Conservation (phyloP, 1,139 yeast genomes). For the Meyerozyma elateridarum region DNA sequence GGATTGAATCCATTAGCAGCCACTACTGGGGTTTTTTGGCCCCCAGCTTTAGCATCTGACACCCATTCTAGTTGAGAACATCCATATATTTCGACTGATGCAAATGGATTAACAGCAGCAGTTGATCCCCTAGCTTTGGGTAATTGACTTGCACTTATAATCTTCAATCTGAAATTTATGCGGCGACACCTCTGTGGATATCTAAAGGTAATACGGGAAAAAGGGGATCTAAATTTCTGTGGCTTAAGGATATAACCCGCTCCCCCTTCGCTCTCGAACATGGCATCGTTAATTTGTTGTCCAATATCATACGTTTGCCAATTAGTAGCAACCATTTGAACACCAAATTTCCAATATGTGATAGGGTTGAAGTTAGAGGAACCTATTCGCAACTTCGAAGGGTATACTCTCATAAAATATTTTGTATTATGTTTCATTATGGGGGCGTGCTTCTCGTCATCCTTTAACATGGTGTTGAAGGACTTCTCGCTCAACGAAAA, state of each 20-base stretch:
- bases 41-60: conserved; percentile 12
- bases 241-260: conserved; percentile 85
- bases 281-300: conserved; percentile 82
- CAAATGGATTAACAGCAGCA: conserved; percentile 50
- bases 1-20: conserved; percentile 81
- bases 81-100: conserved; percentile 55
- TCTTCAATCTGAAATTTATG: conserved; percentile 32
- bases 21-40: conserved; percentile 32
- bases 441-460: conserved; percentile 46
- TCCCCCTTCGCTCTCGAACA: conserved; percentile 57
- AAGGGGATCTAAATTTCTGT: conserved; percentile 29
- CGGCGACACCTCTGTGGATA: conserved; percentile 5
- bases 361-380: conserved; percentile 82
- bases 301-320: conserved; percentile 95
- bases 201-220: conserved; percentile 10
- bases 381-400: conserved; percentile 68
- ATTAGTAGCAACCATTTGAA: conserved; percentile 92
- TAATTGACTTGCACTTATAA: conserved; percentile 82
- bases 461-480: conserved; percentile 59
- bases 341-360: conserved; percentile 77
- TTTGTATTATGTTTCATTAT: conserved; percentile 72
- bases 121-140: conserved; percentile 55
- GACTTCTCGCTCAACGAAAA: conserved; percentile 82
- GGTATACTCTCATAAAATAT: conserved; percentile 80
- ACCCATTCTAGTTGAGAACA: conserved; percentile 23